Evolutionary conservation across 2,329 filamentous ascomycete species (phyloP), one percentile per base, ranked within the genome.

Genomic region (Rugonectria rugulosa): DNA sequence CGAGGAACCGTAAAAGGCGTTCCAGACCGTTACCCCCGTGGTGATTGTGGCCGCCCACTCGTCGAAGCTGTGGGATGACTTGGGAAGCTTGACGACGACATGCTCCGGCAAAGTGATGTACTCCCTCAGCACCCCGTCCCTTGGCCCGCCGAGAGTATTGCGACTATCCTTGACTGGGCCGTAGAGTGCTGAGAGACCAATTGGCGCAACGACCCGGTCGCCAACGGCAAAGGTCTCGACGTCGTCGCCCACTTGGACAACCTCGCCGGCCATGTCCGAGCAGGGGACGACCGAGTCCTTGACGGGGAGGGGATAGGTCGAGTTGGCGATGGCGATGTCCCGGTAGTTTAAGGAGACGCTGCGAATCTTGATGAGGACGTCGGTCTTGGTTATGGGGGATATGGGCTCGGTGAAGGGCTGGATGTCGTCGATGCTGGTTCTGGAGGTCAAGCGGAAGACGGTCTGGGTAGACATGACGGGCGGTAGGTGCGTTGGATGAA

Each of bases 1-100:
- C 1, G 63, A 56, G 65, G 72, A 73, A 4, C 74, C 75, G 62
- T 78, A 79, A 41, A 83, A 71, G 5, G 75, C 70, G 68, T 77
- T 80, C 78, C 79, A 83, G 3, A 74, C 79, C 8, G 79, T 82
- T 2, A 69, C 65, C 4, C 77, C 79, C 42, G 81, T 77, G 6
- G 75, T 75, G 6, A 78, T 57, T 7, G 77, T 70, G n/a, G 68
- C 65, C 0, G 76, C 73, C 61, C 76, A 73, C 53, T 77, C 72
- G 4, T 59, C 58, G 31, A 64, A 75, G 40, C 59, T 70, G 45
- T 73, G 70, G 0, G 66, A 65, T 49, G 76, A 58, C 15, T 71
- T 58, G 1, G 79, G 78, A 1, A 77, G 70, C 42, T 70, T 72
- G 21, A 81, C 72, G 8, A 78, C 49, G 0, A 62, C 66, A 55